Conservation (phyloP, 768 basidiomycete genomes). For the Xerocomus brunneocitrinus region DNA sequence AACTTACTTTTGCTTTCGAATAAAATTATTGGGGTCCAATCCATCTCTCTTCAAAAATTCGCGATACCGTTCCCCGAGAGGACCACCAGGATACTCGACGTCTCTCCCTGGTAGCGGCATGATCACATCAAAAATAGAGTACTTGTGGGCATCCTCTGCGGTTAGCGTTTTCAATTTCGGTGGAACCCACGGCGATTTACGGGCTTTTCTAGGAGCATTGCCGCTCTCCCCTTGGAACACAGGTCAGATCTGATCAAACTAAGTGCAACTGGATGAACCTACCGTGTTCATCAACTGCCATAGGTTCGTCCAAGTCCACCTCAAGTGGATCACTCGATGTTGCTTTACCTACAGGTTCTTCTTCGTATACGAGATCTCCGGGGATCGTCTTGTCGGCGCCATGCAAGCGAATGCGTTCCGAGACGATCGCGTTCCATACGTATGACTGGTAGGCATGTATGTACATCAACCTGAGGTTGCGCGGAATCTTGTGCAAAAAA, state of each 20-base stretch:
- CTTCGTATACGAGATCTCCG: slow-evolving; percentile 89
- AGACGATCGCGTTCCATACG: slow-evolving; percentile 96
- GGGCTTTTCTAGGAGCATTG: slow-evolving; percentile 18
- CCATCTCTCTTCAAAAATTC: slow-evolving; percentile 83
- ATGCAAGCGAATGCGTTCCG: slow-evolving; percentile 80
- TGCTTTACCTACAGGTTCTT: slow-evolving; percentile 22
- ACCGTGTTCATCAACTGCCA: slow-evolving; percentile 33
- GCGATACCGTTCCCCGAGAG: slow-evolving; percentile 80
- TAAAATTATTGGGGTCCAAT: slow-evolving; percentile 84
- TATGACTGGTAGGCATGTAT: slow-evolving; percentile 98
- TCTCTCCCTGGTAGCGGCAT: slow-evolving; percentile 97
- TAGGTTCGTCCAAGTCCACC: slow-evolving; percentile 28
- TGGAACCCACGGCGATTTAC: slow-evolving; percentile 49
- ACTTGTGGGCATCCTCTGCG: slow-evolving; percentile 70
- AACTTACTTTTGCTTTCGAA: slow-evolving; percentile 81
- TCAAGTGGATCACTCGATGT: slow-evolving; percentile 28
- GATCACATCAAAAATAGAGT: slow-evolving; percentile 90
- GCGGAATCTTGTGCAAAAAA: slow-evolving; percentile 68
- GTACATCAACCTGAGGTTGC: slow-evolving; percentile 94
- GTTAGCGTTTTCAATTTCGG: slow-evolving; percentile 75
- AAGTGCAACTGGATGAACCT: slow-evolving; percentile 10
- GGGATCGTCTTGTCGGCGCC: slow-evolving; percentile 71
- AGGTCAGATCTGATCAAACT: slow-evolving; percentile 5
- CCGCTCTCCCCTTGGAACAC: slow-evolving; percentile 18
- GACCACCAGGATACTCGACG: slow-evolving; percentile 86